These are phyloP conservation scores for Noccaea caerulescens DNA, from an alignment of 345 rosid species.

Conservation along the genomic window DNA sequence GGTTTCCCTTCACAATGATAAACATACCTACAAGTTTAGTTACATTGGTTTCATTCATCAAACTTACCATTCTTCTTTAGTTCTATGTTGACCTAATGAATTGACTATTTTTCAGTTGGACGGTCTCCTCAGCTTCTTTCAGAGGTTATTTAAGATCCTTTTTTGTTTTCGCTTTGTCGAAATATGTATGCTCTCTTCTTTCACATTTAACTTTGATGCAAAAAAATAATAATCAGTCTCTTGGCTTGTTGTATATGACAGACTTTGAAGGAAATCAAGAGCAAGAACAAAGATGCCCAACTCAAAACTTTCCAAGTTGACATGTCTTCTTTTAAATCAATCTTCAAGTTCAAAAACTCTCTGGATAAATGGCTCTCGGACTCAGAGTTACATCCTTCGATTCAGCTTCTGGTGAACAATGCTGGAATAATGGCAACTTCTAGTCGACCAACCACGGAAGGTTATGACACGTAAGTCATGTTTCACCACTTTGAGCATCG, in stretches of 20 bases:
- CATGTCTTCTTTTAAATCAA: conserved; percentile 65
- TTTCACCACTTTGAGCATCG: conserved; percentile 5
- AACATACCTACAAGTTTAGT: not conserved
- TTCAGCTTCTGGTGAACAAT: conserved; percentile 88
- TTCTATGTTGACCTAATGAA: not conserved
- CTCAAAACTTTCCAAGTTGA: conserved; percentile 70
- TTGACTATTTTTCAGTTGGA: conserved; percentile 57
- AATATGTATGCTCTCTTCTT: not conserved
- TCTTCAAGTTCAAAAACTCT: conserved; percentile 61
- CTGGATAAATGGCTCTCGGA: conserved; percentile 75
- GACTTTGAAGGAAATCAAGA: conserved; percentile 58
- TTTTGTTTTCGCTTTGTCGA: not conserved
- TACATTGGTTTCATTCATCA: conserved; percentile 2
- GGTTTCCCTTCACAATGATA: not conserved
- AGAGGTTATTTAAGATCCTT: conserved; percentile 47
- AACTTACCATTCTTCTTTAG: not conserved
- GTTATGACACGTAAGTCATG: conserved; percentile 66
- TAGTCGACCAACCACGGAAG: conserved; percentile 58
- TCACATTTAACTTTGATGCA: not conserved
- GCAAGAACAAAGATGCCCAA: conserved; percentile 54
- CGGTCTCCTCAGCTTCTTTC: conserved; percentile 56
- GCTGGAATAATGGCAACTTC: conserved; percentile 90
- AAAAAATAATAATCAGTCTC: not conserved
- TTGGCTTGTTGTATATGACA: conserved; percentile 38
- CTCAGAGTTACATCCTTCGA: conserved; percentile 66